Base-by-base conservation (phyloP, 2,329 filamentous ascomycete genomes). In the Fonsecaea pugnacius region DNA sequence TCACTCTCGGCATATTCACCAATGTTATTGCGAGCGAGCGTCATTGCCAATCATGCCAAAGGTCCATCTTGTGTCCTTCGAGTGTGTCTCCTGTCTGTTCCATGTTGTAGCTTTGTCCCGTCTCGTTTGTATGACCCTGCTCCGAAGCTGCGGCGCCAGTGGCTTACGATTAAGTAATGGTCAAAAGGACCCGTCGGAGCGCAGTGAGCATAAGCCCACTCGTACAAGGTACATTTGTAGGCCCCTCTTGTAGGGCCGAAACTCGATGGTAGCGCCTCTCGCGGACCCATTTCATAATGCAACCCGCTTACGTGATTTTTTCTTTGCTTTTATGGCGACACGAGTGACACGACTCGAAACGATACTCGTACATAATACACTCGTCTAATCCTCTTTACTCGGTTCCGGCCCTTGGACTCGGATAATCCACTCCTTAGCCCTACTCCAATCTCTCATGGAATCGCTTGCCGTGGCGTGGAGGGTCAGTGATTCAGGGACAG, bases 221-320 rank as follows among this genome's bases (percentile, higher is more conserved):
- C 27, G 3, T 4, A 30, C 27, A 30, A 30, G 27, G 27, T 30
- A 30, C 27, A 4, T 30, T 30, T 30, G 27, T 30, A 30, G 21
- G 40, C 21, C 7, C 40, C 40, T 40, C 16, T 7, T 16, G 3
- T 40, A 40, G 38, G 38, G 14, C 40, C 5, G 27, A 8, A 32
- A 14, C 8, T 32, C 27, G 33, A 30, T 36, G 12, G 18, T 55
- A 8, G 32, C 10, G 14, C 40, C 8, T 24, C 9, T 56, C 24
- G 53, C 5, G 51, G 35, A 33, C 30, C 51, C 51, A 54, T 48
- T 48, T 48, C 18, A 36, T 54, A 36, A 54, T 40, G 53, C 53
- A 40, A 16, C 2, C 53, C 18, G 53, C 53, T 56, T 56, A 56
- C 33, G 53, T 56, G 18, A 40, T 56, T 38, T 21, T 40, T 16